phyloP scores from a whole-genome alignment of 345 rosid genomes.

The Boechera retrofracta region DNA sequence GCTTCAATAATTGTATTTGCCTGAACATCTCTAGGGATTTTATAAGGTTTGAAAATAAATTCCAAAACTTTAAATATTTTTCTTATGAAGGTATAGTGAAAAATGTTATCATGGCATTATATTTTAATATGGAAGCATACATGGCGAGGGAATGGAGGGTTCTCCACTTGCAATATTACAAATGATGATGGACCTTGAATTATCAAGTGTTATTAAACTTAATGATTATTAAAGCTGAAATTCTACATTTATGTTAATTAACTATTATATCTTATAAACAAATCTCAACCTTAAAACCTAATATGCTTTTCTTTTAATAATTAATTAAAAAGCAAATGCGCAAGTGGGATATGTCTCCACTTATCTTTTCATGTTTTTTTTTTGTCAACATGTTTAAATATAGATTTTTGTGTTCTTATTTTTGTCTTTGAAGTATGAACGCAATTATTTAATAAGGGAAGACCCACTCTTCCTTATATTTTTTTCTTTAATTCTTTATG shows the following conservation, averaged over 20 bases:
- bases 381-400: constrained; percentile 41
- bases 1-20: constrained; percentile 32
- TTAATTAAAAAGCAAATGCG: constrained; percentile 41
- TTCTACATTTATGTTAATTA: constrained; percentile 20
- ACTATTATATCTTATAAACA: constrained; percentile 28
- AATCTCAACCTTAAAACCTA: constrained; percentile 47
- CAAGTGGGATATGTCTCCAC: constrained; percentile 48
- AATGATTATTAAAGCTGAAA: constrained; percentile 43
- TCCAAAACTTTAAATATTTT: constrained; percentile 3
- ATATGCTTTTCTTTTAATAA: constrained; percentile 31
- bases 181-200: constrained; percentile 44
- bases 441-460: constrained; percentile 27
- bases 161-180: constrained; percentile 46
- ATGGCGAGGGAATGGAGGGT: constrained; percentile 35
- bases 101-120: constrained; percentile 37
- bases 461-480: constrained; percentile 13
- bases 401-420: constrained; percentile 11
- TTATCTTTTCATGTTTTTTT: constrained; percentile 38
- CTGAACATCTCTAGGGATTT: constrained; percentile 33
- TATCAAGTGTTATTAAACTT: constrained; percentile 35
- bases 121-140: constrained; percentile 10
- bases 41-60: constrained; percentile 29
- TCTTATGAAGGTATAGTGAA: constrained; percentile 24
- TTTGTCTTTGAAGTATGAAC: constrained; percentile 37
- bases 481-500: not conserved